Percentiles rank a stretch among this genome's conserved stretches.
phyloP scores from a whole-genome alignment of 441 rosid species.

The Dalechampia spathulata region DNA sequence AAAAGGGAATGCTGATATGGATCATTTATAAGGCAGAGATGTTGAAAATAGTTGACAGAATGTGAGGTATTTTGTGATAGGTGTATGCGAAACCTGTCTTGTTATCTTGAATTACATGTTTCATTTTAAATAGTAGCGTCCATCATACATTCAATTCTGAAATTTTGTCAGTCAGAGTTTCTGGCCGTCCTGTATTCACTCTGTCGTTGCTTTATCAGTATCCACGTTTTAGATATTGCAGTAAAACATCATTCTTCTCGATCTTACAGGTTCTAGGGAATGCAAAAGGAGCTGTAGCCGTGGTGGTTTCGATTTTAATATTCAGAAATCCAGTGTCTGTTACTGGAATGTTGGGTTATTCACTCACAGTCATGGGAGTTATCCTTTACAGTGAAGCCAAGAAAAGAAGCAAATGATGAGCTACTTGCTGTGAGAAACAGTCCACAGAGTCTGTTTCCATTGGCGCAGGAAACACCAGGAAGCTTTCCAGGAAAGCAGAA shows the following conservation, averaged over 20 bases:
- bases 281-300: constrained; percentile 51
- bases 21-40: neutral
- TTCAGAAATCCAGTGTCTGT: constrained; percentile 48
- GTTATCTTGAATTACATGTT: no score
- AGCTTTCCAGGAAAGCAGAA: constrained; percentile 10
- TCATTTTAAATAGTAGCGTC: no score
- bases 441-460: constrained; percentile 9
- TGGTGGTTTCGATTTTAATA: constrained; percentile 41
- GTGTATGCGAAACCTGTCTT: neutral
- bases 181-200: no score
- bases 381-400: constrained; percentile 44
- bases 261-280: constrained; percentile 38
- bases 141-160: no score
- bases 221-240: neutral
- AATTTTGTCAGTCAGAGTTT: no score
- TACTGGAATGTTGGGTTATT: constrained; percentile 47
- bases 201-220: neutral
- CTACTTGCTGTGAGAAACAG: neutral
- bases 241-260: neutral
- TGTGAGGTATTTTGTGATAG: neutral
- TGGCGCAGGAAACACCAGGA: constrained; percentile 12
- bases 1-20: neutral
- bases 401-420: constrained; percentile 31
- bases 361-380: constrained; percentile 39
- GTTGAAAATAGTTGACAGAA: neutral